Evolutionary conservation across 176 grass and related monocot species (phyloP), one percentile per base, ranked within the genome.

Genomic region (Triticum turgidum): DNA sequence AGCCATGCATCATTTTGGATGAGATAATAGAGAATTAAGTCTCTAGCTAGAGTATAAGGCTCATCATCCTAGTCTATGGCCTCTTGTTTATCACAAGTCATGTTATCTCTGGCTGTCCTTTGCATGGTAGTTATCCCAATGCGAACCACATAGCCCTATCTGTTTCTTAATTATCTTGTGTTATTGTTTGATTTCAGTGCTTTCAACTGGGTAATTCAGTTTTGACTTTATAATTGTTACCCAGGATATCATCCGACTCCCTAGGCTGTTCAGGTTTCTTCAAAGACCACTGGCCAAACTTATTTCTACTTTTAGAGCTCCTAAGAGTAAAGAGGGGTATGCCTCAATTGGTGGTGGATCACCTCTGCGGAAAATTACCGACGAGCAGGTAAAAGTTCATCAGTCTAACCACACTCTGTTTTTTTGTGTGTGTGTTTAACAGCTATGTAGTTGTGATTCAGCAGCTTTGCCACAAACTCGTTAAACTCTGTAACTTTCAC

Each of bases 301-400:
- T 80, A 99, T 99, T 71, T 96, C 97, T 82, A 75, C 85, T 68
- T 78, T 91, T 47, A 94, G 94, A 90, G 94, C 97, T 91, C 94
- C 97, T 78, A 99, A 99, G 90, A 97, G 97, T 87, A 97, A 99
- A 87, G 90, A 99, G 71, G 97, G 85, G 62, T 99, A 99, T 89
- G 90, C 94, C 83, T 93, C 97, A 41, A 99, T 99, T 64, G 97
- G 97, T 81, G 94, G 97, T 66, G 97, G 97, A 41, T 99, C 97
- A 77, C 94, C 97, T 77, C 85, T 99, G 75, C 88, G 92, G 72
- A 99, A 79, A 86, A 97, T 99, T 89, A 99, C 94, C 9, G 92
- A 96, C 71, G 97, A 99, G n/a, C 97, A 99, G 94, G 97, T 99
- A 71, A 78, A 32, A 73, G 24, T 69, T 83, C 37, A 8, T 68